Evolutionary conservation across 1,284 basidiomycete genomes (phyloP), one percentile per base, ranked within the genome.

Genomic region (Malassezia sympodialis): DNA sequence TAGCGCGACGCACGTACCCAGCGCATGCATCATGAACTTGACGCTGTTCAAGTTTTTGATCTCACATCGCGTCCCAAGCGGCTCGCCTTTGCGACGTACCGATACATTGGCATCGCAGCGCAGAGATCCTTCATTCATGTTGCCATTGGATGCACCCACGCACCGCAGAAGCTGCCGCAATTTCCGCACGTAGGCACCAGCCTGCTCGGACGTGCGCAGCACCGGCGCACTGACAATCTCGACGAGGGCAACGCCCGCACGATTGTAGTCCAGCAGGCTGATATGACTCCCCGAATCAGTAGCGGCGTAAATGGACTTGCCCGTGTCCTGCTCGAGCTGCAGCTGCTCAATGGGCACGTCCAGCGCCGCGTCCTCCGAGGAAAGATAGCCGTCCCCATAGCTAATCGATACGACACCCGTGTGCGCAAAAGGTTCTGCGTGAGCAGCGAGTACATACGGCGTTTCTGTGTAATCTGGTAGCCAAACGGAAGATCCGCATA

Each of bases 41-140:
- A 94, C 81, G 49, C 90, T 91, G 73, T 96, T 96, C 53, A 99
- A 79, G 69, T 98, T 99, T 78, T 98, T 99, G 68, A 98, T 84
- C 77, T 99, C 94, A 69, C 90, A 94, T 17, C 94, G 83, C 0
- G 86, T 90, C 1, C 90, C 90, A 12, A 78, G 82, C 0, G 82
- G 78, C 23, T 81, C 77, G 11, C 84, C 84, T 26, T 77, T 69
- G 5, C 60, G 55, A 46, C 69, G 65, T 32, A 61, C 63, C 11
- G 91, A 96, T 1, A 99, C 86, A 69, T 98, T 99, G 32, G 91
- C 88, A 71, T 99, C 93, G 65, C 91, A 93, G 30, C 93, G 82
- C 30, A 98, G 78, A 50, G 51, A 59, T 24, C 52, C 51, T 28
- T 90, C 84, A 66, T 99, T 93, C 94, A 98, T 96, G 71, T 94